phyloP scores from a whole-genome alignment of 163 green algal species.

The Scenedesmus sp. region DNA sequence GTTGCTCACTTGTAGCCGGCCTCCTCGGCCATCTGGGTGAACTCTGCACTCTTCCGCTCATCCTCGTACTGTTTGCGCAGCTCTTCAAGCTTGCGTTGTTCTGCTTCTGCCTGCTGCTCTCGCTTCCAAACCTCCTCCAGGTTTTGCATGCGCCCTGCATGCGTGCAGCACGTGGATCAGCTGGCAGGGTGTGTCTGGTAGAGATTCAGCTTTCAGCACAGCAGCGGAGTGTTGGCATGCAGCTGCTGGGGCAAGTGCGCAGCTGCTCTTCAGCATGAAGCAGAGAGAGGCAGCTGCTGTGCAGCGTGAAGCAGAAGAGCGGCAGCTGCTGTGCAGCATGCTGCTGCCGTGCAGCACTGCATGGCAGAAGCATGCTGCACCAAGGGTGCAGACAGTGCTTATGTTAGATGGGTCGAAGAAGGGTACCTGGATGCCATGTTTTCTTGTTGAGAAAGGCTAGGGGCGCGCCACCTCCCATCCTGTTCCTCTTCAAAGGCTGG shows the following conservation, averaged over 20 bases:
- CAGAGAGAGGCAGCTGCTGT: too few relatives aligned
- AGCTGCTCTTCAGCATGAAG: constrained; percentile 47
- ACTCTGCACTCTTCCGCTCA: constrained; percentile 85
- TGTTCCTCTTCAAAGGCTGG: background rate
- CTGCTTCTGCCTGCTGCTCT: constrained; percentile 83
- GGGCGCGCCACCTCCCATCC: constrained; percentile 55
- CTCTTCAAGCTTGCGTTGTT: constrained; percentile 87
- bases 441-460: constrained; percentile 93
- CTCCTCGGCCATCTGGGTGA: constrained; percentile 65
- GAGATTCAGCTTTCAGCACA: background rate
- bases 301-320: too few relatives aligned
- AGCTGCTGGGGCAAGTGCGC: background rate
- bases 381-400: background rate
- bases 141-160: constrained; percentile 75
- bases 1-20: constrained; percentile 74
- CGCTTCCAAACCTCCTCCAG: constrained; percentile 93
- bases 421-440: constrained; percentile 57
- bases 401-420: too few relatives aligned
- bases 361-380: background rate
- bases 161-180: constrained; percentile 7
- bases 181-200: constrained; percentile 76
- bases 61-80: constrained; percentile 89
- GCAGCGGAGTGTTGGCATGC: background rate
- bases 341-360: background rate
- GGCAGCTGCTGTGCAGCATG: background rate